These are phyloP conservation scores for Limtongia smithiae DNA, from an alignment of 805 yeast species.

Conservation along the genomic window DNA sequence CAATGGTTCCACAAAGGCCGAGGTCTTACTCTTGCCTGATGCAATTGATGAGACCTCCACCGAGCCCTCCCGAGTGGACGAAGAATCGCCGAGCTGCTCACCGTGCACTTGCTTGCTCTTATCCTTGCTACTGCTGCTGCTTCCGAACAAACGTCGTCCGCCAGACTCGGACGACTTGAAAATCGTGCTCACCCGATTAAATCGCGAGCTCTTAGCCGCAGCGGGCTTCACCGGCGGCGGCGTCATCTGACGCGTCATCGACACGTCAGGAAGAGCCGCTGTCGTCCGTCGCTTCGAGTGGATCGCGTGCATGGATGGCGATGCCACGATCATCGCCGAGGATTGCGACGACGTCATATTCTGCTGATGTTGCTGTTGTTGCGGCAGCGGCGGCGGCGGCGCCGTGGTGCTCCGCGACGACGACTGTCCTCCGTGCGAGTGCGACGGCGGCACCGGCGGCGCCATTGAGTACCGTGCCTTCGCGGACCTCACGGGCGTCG, in stretches of 20 bases:
- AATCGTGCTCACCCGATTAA: conserved; percentile 20
- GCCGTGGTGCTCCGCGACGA: too few relatives aligned
- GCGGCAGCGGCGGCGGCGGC: too few relatives aligned
- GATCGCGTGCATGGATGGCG: conserved; percentile 8
- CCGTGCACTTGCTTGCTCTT: conserved; percentile 4
- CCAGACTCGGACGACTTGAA: conserved; percentile 9
- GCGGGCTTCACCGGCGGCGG: not conserved
- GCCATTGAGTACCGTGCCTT: too few relatives aligned
- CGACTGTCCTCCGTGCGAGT: not conserved
- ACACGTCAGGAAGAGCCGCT: too few relatives aligned
- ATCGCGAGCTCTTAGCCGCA: not conserved
- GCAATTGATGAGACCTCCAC: conserved; percentile 4
- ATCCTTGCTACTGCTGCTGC: conserved; percentile 19
- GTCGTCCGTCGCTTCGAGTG: conserved; percentile 5
- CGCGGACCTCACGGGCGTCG: conserved; percentile 1
- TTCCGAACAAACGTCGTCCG: conserved; percentile 26
- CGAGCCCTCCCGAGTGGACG: conserved; percentile 4
- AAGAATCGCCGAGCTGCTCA: conserved; percentile 5
- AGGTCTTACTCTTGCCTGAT: conserved; percentile 3
- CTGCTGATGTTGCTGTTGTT: too few relatives aligned
- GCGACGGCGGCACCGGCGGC: conserved; percentile 1
- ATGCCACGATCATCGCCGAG: too few relatives aligned
- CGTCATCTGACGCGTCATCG: too few relatives aligned
- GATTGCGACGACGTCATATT: too few relatives aligned
- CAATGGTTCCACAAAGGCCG: not conserved